Percentiles rank a stretch among this genome's conserved stretches.
Evolutionary conservation across 192 early-diverging fungal genomes (phyloP).

Genomic region (Rhizophagus clarus): DNA sequence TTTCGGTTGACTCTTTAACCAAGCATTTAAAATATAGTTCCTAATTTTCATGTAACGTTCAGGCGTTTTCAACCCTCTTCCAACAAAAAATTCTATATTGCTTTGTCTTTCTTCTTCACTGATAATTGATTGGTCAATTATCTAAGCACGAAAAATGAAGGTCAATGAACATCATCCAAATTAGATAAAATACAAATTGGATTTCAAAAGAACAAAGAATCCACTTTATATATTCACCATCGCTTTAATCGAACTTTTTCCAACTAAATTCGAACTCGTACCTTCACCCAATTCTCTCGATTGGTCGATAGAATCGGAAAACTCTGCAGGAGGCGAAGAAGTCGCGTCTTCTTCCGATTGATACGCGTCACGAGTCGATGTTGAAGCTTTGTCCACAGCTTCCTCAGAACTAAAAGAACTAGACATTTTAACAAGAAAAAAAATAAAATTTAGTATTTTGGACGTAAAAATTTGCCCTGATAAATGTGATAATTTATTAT

Average conservation of each 20-base stretch:
- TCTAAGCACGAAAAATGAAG: neutral
- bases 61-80: slow-evolving; percentile 77
- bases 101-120: slow-evolving; percentile 51
- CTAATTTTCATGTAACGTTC: slow-evolving; percentile 86
- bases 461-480: neutral
- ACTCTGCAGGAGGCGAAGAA: neutral
- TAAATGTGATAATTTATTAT: neutral
- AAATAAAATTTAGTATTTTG: neutral
- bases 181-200: neutral
- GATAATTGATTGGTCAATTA: slow-evolving; percentile 49
- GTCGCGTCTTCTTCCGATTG: slow-evolving; percentile 5
- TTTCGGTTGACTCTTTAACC: slow-evolving; percentile 65
- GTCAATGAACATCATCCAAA: neutral
- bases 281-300: neutral
- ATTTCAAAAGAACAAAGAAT: neutral
- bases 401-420: neutral
- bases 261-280: neutral
- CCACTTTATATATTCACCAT: neutral
- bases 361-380: slow-evolving; percentile 15
- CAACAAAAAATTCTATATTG: slow-evolving; percentile 69
- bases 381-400: neutral
- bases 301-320: slow-evolving; percentile 4
- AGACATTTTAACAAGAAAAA: neutral
- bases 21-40: slow-evolving; percentile 85
- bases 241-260: neutral